Conservation (phyloP, 192 early-diverging fungal genomes). For the Backusella liffmaniae region DNA sequence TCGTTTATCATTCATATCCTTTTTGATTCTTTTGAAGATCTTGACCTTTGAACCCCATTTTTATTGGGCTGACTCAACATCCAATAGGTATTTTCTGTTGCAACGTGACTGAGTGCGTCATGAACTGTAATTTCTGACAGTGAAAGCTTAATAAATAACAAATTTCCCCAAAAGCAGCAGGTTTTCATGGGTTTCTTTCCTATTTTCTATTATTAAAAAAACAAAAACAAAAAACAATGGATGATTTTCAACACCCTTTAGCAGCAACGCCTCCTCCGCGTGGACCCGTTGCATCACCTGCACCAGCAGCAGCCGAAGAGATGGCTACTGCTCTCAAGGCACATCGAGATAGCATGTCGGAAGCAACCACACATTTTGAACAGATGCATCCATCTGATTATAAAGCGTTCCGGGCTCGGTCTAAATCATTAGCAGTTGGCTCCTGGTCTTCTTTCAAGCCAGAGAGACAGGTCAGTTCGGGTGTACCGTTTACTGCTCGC, state of each 20-base stretch:
- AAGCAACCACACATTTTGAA: slow-evolving; percentile 13
- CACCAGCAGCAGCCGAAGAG: slow-evolving; percentile 7
- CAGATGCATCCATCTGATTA: slow-evolving; percentile 4
- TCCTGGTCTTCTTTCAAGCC: slow-evolving; percentile 9
- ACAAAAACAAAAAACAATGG: background rate
- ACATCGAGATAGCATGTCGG: slow-evolving; percentile 19
- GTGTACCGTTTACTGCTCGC: slow-evolving; percentile 26
- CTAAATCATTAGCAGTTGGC: slow-evolving; percentile 36
- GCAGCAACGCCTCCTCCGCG: background rate
- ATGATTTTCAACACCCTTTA: slow-evolving; percentile 16
- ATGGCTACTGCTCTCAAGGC: slow-evolving; percentile 1
- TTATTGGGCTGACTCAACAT: background rate
- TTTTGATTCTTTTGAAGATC: too few species aligned
- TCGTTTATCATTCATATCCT: too few species aligned
- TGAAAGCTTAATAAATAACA: background rate
- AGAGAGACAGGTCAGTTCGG: slow-evolving; percentile 8
- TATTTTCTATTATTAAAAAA: background rate
- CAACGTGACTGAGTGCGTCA: background rate
- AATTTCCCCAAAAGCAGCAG: background rate
- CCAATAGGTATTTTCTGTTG: background rate
- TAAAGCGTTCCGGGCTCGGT: slow-evolving; percentile 22
- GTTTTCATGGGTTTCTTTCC: background rate
- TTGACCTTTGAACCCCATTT: background rate
- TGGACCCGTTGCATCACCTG: slow-evolving; percentile 10
- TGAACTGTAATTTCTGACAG: background rate